Percentiles rank a stretch among this genome's conserved stretches.
These are phyloP conservation scores for Phytophthora nicotianae DNA, from an alignment of 352 stramenopile genomes.

Conservation along the genomic window DNA sequence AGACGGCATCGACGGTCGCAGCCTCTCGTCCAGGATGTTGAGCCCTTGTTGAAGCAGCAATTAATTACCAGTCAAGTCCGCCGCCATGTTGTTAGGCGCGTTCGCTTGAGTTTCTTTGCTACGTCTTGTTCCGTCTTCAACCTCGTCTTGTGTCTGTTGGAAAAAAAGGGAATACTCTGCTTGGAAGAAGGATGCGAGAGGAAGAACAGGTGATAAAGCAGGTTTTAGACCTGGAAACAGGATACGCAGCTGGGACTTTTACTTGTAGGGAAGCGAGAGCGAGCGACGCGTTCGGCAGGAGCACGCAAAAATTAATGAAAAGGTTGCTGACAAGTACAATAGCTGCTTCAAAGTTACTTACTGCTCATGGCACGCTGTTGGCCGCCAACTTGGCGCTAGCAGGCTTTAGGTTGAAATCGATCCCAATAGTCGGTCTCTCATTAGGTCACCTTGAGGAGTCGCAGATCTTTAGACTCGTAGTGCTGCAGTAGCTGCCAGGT, in stretches of 20 bases:
- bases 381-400: no score
- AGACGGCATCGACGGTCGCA: conserved; percentile 23
- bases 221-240: neutral
- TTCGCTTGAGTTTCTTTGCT: conserved; percentile 24
- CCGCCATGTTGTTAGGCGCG: conserved; percentile 26
- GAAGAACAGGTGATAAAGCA: neutral
- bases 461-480: conserved; percentile 19
- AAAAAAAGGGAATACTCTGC: neutral
- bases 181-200: neutral
- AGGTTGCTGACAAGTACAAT: neutral
- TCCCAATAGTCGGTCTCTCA: neutral
- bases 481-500: neutral
- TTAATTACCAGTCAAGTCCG: conserved; percentile 39
- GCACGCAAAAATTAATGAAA: conserved; percentile 17
- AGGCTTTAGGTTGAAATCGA: neutral
- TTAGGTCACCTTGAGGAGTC: conserved; percentile 21
- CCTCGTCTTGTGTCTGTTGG: neutral
- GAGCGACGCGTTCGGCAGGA: conserved; percentile 5
- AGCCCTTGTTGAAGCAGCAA: conserved; percentile 23
- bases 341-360: neutral
- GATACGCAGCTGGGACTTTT: neutral
- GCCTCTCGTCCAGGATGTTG: conserved; percentile 2
- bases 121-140: conserved; percentile 1
- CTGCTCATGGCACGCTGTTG: neutral
- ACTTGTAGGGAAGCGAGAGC: neutral